A percentile compares a stretch with the other conserved stretches of the same genome.
These are phyloP conservation scores for Serendipita sp. DNA, from an alignment of 768 basidiomycete species.

Conservation along the genomic window DNA sequence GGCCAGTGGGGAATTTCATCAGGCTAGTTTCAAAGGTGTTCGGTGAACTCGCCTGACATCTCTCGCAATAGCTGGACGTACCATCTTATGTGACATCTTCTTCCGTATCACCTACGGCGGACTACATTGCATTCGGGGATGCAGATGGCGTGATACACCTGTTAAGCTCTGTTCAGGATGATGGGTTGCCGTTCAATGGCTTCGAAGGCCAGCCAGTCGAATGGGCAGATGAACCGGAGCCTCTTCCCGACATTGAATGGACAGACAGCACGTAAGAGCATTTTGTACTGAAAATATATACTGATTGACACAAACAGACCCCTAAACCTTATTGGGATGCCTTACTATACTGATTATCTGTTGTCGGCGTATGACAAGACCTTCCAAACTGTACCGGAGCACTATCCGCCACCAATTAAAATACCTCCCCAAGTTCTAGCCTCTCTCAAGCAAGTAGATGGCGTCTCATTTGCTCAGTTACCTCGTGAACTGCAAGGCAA, in stretches of 20 bases:
- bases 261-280: constrained; percentile 52
- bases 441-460: constrained; percentile 75
- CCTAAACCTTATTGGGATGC: constrained; percentile 76
- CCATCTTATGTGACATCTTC: constrained; percentile 61
- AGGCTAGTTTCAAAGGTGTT: constrained; percentile 30
- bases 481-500: constrained; percentile 74
- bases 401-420: constrained; percentile 53
- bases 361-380: constrained; percentile 46
- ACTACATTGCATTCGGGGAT: constrained; percentile 89
- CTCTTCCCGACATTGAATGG: constrained; percentile 64
- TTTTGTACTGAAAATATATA: neutral
- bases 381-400: constrained; percentile 17
- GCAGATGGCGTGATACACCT: constrained; percentile 72
- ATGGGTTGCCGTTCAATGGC: constrained; percentile 62
- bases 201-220: constrained; percentile 76
- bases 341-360: constrained; percentile 57
- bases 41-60: neutral
- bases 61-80: constrained; percentile 16
- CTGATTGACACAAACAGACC: constrained; percentile 35
- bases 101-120: constrained; percentile 69
- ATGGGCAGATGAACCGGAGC: constrained; percentile 62
- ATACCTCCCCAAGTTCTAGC: constrained; percentile 66
- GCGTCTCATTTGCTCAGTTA: constrained; percentile 73
- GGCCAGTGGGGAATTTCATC: constrained; percentile 58
- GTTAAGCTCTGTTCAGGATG: constrained; percentile 42